These are phyloP conservation scores for Pseudonectria buxi DNA, from an alignment of 2,329 filamentous ascomycete species.

Conservation along the genomic window DNA sequence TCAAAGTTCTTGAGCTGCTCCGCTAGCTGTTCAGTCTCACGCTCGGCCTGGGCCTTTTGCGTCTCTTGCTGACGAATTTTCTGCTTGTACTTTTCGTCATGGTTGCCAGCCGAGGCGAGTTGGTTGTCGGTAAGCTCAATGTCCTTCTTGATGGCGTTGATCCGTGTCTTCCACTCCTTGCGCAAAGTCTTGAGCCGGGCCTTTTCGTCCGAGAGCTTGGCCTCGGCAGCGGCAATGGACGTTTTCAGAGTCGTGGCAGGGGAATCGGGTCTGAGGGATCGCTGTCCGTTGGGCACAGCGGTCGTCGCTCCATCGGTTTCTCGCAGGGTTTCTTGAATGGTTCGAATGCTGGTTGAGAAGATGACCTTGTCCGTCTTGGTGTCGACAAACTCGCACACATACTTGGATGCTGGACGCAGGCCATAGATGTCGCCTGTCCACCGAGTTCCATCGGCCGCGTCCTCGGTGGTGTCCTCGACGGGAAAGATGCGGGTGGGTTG, in stretches of 20 bases:
- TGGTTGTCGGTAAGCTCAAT: constrained; percentile 62
- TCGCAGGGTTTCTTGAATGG: constrained; percentile 40
- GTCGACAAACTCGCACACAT: constrained; percentile 71
- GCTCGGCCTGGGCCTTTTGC: constrained; percentile 60
- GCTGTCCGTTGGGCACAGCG: constrained; percentile 40
- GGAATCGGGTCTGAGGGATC: constrained; percentile 64
- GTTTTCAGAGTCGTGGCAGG: constrained; percentile 70
- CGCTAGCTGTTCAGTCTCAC: constrained; percentile 46
- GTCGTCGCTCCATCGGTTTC: constrained; percentile 25
- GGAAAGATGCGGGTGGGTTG: constrained; percentile 66
- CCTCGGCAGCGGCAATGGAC: constrained; percentile 66
- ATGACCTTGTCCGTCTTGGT: constrained; percentile 58
- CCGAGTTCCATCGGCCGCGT: constrained; percentile 38
- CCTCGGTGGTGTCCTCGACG: constrained; percentile 29
- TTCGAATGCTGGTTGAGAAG: constrained; percentile 67
- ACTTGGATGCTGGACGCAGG: constrained; percentile 65
- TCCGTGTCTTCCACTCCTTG: constrained; percentile 66
- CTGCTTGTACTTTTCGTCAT: constrained; percentile 69
- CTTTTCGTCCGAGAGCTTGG: constrained; percentile 63
- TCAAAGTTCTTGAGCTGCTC: constrained; percentile 59
- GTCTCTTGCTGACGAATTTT: constrained; percentile 70
- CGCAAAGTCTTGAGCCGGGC: constrained; percentile 62
- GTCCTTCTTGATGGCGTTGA: constrained; percentile 63
- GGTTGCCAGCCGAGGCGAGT: constrained; percentile 61
- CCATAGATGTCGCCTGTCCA: constrained; percentile 70